Percentiles rank a stretch among this genome's conserved stretches.
These are phyloP conservation scores for Colletotrichum tropicicola DNA, from an alignment of 2,329 filamentous ascomycete genomes.

Conservation along the genomic window DNA sequence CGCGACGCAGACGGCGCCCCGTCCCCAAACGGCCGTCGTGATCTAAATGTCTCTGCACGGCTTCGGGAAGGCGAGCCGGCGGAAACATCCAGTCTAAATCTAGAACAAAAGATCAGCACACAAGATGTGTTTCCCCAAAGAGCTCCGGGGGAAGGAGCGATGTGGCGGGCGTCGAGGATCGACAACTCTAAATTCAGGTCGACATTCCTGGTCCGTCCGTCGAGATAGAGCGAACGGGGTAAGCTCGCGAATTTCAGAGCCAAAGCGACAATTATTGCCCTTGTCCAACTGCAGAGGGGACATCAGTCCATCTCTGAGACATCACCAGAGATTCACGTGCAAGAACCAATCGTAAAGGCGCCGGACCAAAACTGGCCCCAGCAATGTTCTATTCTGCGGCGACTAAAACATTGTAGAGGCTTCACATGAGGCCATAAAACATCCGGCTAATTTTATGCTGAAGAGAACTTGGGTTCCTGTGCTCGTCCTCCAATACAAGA, in stretches of 20 bases:
- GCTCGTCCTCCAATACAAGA: not conserved
- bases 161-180: not conserved
- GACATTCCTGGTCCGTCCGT: not conserved
- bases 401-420: slow-evolving; percentile 30
- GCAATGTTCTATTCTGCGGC: slow-evolving; percentile 42
- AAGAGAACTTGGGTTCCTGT: not conserved
- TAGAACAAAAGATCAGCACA: not conserved
- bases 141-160: not conserved
- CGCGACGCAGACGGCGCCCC: not conserved
- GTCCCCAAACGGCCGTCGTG: slow-evolving; percentile 9
- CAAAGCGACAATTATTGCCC: no score
- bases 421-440: slow-evolving; percentile 48
- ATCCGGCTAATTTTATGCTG: not conserved
- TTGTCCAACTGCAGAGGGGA: no score
- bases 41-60: not conserved
- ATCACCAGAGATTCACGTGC: not conserved
- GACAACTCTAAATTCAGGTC: not conserved
- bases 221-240: no score
- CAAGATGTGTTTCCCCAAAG: not conserved
- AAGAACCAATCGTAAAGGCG: slow-evolving; percentile 10
- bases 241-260: no score
- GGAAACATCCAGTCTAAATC: not conserved
- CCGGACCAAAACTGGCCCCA: slow-evolving; percentile 50
- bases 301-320: not conserved
- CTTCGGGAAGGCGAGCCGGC: not conserved